A percentile compares a stretch with the other conserved stretches of the same genome.
phyloP scores from a whole-genome alignment of 202 grass and related monocot genomes.

The Panicum hallii region DNA sequence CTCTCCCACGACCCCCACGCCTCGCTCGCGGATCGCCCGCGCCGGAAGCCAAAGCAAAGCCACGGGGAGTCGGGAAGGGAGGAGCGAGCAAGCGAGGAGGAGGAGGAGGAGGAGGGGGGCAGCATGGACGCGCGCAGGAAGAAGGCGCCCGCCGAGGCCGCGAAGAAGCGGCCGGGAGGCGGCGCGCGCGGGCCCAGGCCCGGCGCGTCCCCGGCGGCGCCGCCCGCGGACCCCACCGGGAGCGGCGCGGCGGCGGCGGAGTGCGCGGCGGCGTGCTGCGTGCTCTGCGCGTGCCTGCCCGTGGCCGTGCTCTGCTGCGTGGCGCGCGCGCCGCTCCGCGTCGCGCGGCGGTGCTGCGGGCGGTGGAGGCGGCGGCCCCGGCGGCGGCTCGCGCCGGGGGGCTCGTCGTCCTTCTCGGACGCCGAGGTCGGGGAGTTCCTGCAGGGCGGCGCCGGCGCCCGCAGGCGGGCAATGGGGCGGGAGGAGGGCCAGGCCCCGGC shows the following conservation, averaged over 20 bases:
- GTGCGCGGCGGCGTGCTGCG: conserved; percentile 63
- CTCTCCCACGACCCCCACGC: neutral
- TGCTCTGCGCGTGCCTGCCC: conserved; percentile 72
- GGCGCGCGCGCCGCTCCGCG: conserved; percentile 58
- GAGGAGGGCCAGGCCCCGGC: neutral
- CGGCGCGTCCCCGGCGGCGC: conserved; percentile 43
- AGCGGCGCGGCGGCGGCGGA: conserved; percentile 51
- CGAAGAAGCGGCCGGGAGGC: conserved; percentile 43
- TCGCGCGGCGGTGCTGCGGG: conserved; percentile 52
- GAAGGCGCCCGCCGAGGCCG: neutral
- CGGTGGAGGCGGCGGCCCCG: conserved; percentile 9
- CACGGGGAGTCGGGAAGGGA: neutral
- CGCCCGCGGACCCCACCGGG: conserved; percentile 23
- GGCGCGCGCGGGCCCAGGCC: neutral
- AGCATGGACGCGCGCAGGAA: conserved; percentile 22
- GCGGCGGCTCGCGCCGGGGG: conserved; percentile 43
- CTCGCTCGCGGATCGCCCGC: neutral
- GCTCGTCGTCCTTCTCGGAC: conserved; percentile 69
- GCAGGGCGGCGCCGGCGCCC: neutral
- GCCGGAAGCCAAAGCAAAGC: neutral
- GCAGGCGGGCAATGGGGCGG: conserved; percentile 28
- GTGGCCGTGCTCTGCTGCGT: conserved; percentile 65
- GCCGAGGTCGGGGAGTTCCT: conserved; percentile 61
- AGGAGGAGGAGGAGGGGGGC: neutral
- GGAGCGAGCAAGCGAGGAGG: too few species aligned